A percentile compares a stretch with the other conserved stretches of the same genome.
Evolutionary conservation across 768 basidiomycete species (phyloP).

Genomic region (Floccularia luteovirens): DNA sequence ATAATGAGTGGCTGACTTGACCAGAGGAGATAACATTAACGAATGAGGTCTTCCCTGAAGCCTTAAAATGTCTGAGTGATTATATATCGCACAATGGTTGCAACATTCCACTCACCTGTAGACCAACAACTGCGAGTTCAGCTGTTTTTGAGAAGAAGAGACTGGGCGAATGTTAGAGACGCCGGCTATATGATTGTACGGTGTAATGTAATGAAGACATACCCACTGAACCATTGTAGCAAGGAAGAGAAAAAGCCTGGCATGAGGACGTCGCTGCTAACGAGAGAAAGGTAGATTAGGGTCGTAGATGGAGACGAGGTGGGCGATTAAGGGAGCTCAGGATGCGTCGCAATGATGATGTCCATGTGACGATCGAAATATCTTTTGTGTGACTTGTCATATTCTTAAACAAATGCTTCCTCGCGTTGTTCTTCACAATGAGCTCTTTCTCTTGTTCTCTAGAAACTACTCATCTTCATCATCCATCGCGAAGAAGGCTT

Average conservation of each 20-base stretch:
- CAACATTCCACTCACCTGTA: conserved; percentile 52
- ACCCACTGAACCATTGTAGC: conserved; percentile 41
- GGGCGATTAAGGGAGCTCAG: too few species aligned
- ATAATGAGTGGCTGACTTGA: conserved; percentile 37
- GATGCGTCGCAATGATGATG: too few species aligned
- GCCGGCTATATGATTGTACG: too few species aligned
- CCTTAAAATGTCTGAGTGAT: conserved; percentile 33
- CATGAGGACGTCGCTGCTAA: conserved; percentile 16
- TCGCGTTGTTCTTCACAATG: too few species aligned
- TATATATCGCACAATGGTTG: neutral
- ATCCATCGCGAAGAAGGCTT: too few species aligned
- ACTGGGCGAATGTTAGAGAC: conserved; percentile 21
- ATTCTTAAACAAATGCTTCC: too few species aligned
- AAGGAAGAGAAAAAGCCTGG: conserved; percentile 31
- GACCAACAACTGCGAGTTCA: conserved; percentile 86
- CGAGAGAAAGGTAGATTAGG: neutral
- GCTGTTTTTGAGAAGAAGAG: conserved; percentile 85
- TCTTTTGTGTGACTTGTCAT: too few species aligned
- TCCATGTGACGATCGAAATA: too few species aligned
- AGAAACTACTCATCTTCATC: too few species aligned
- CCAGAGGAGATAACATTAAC: conserved; percentile 89
- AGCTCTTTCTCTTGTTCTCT: too few species aligned
- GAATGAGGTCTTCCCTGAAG: conserved; percentile 92
- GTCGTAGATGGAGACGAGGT: too few species aligned
- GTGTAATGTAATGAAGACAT: neutral